Evolutionary conservation across 1,284 basidiomycete genomes (phyloP).

Genomic region (Leccinum brunneo-olivaceum): DNA sequence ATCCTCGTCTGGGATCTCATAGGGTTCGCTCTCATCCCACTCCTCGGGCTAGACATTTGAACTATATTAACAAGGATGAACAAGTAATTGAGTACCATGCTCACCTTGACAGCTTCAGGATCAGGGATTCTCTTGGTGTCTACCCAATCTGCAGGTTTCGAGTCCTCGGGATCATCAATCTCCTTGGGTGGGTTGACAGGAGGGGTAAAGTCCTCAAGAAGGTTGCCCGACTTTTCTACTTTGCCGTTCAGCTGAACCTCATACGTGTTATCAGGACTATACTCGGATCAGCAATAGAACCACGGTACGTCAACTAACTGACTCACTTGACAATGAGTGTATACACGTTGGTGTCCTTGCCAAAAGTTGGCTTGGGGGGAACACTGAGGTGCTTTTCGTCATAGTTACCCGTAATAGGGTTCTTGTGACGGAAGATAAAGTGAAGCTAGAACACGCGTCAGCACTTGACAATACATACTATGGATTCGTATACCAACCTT

Average conservation of each 20-base stretch:
- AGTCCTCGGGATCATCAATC: slow-evolving; percentile 90
- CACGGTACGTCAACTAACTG: not conserved
- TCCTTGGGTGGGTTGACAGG: slow-evolving; percentile 89
- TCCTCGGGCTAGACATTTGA: slow-evolving; percentile 63
- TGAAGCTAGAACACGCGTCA: slow-evolving; percentile 55
- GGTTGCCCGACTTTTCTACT: slow-evolving; percentile 69
- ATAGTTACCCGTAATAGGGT: slow-evolving; percentile 82
- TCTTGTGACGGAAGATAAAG: slow-evolving; percentile 97
- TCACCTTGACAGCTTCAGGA: slow-evolving; percentile 75
- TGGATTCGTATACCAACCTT: slow-evolving; percentile 66
- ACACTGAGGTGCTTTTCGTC: slow-evolving; percentile 95
- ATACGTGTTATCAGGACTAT: slow-evolving; percentile 90
- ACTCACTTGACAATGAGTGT: slow-evolving; percentile 86
- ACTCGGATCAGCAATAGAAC: not conserved
- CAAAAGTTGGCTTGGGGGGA: slow-evolving; percentile 80
- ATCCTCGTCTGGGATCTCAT: slow-evolving; percentile 82
- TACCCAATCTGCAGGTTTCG: slow-evolving; percentile 92
- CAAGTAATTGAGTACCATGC: slow-evolving; percentile 6
- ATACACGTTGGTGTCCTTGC: slow-evolving; percentile 87
- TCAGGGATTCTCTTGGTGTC: slow-evolving; percentile 84
- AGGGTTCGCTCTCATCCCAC: slow-evolving; percentile 94
- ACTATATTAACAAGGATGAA: not conserved
- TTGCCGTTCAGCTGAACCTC: slow-evolving; percentile 91
- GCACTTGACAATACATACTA: too few relatives aligned
- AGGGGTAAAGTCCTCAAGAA: slow-evolving; percentile 95